Evolutionary conservation across 305 asterid species (phyloP).

Genomic region (Plantago rigida): DNA sequence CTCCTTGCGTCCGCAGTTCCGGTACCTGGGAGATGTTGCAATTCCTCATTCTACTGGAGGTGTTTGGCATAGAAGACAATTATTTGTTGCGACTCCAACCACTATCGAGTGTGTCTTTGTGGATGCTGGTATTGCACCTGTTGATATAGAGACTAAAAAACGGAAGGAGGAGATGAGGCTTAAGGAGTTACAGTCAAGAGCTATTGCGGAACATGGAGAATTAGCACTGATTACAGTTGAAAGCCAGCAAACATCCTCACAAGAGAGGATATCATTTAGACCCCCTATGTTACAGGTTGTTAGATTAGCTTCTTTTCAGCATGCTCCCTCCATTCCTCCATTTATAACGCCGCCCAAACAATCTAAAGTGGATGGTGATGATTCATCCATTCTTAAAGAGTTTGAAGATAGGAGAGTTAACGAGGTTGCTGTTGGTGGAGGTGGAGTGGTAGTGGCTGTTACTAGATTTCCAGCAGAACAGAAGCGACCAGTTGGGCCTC

Average conservation of each 20-base stretch:
- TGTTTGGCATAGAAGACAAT: constrained; percentile 91
- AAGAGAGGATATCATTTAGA: constrained; percentile 64
- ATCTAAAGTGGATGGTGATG: constrained; percentile 55
- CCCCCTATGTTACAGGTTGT: constrained; percentile 94
- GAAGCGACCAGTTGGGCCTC: constrained; percentile 88
- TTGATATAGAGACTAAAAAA: constrained; percentile 71
- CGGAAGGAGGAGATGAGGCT: constrained; percentile 72
- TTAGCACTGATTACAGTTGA: constrained; percentile 74
- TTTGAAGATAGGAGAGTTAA: constrained; percentile 60
- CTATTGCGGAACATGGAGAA: constrained; percentile 80
- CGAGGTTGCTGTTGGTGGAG: constrained; percentile 96
- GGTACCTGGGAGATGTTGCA: constrained; percentile 87
- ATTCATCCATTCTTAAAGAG: constrained; percentile 53
- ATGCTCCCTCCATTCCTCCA: constrained; percentile 87
- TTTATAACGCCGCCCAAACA: constrained; percentile 73
- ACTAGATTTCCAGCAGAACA: constrained; percentile 97
- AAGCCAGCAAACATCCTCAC: constrained; percentile 43
- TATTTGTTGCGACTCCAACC: constrained; percentile 91
- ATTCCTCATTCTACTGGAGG: constrained; percentile 87
- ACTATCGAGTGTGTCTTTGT: constrained; percentile 92
- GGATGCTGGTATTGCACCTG: constrained; percentile 79
- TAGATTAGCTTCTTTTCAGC: constrained; percentile 84
- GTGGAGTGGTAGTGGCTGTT: constrained; percentile 90
- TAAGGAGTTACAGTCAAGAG: constrained; percentile 62
- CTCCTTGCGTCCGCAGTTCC: constrained; percentile 91